Evolutionary conservation across 805 yeast genomes (phyloP), one percentile per base, ranked within the genome.

Genomic region (Metschnikowia anglica): DNA sequence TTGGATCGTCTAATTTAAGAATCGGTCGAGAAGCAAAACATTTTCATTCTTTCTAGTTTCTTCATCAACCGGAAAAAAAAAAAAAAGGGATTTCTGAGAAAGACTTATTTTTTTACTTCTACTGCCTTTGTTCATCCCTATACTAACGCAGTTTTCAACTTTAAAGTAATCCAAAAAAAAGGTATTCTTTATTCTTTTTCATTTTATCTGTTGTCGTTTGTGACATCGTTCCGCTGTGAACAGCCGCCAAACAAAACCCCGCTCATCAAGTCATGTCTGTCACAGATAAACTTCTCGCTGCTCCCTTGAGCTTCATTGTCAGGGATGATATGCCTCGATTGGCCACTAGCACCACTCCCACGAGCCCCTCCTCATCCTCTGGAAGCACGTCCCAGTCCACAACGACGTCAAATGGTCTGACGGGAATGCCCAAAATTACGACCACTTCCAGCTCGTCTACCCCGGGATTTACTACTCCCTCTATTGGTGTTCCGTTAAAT

Each of bases 401-500:
- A 8, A 34, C 43, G 23, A 15, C 34, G 19, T 23, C 44, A n/a
- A 26, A 20, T 7, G 18, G 42, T 2, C 35, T 29, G 30, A 19
- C 41, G 8, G 51, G 49, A 2, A 37, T 58, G 39, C 55, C 60
- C 3, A 35, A 44, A 10, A 34, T 42, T 33, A 17, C 48, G 10
- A 30, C 48, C 11, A 36, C 49, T 9, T 21, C 30, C 16, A 13
- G 16, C 21, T 31, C 41, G 28, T 39, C 61, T 7, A 37, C 57
- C 2, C 41, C 43, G 5, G 41, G 62, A 15, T 68, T 43, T 41
- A 72, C 78, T 16, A 69, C 78, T 7, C 82, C 83, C 2, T 50
- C 73, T 1, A 65, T 79, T 12, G 62, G 73, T 1, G 77, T 81
- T 10, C 95, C 95, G 0, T 66, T 82, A 1, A 71, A 77, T 30